Evolutionary conservation across 345 rosid species (phyloP).

Genomic region (thale cress (Arabidopsis thaliana)): TAIR10.1 NC_003076.8:1017001-1017500

Average conservation of each 20-base stretch:
- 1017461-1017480: background rate
- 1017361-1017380: constrained; percentile 6
- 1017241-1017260: constrained; percentile 15
- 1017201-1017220: constrained; percentile 30
- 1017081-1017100: constrained; percentile 61
- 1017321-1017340: background rate
- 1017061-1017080: constrained; percentile 68
- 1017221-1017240: background rate
- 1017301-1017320: constrained; percentile 20
- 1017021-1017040: constrained; percentile 61
- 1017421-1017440: constrained; percentile 13
- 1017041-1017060: constrained; percentile 71
- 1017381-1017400: background rate
- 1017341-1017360: constrained; percentile 23
- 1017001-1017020: constrained; percentile 49
- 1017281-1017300: background rate
- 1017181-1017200: constrained; percentile 17
- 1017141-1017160: constrained; percentile 61
- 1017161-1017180: constrained; percentile 43
- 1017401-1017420: constrained; percentile 29
- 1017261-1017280: background rate
- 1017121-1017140: constrained; percentile 67
- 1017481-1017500: too few species aligned
- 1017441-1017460: constrained; percentile 34
- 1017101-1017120: constrained; percentile 52